A percentile compares a stretch with the other conserved stretches of the same genome.
Conservation (phyloP, 2,329 filamentous ascomycete species). For the Ceratocystis huliohia region DNA sequence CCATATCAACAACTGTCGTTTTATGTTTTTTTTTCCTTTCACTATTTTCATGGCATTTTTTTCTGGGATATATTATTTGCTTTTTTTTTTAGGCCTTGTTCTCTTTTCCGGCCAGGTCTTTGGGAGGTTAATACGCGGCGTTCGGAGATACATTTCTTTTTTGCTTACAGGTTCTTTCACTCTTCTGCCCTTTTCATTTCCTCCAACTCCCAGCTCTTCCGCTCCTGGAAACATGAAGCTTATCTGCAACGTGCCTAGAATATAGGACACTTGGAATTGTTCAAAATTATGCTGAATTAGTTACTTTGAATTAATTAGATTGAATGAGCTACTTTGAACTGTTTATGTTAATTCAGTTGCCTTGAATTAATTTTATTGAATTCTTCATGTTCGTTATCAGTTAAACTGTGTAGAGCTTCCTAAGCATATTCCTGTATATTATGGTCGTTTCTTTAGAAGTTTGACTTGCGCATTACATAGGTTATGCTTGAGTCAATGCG, state of each 20-base stretch:
- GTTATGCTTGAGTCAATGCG: no score
- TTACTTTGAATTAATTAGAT: background rate
- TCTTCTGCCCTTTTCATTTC: background rate
- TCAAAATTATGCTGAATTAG: background rate
- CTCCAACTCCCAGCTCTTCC: background rate
- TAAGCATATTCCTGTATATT: no score
- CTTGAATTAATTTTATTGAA: background rate
- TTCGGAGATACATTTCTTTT: conserved; percentile 3
- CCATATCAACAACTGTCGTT: background rate
- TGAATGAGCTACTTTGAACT: background rate
- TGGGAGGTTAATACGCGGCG: conserved; percentile 4
- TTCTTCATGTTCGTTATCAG: background rate
- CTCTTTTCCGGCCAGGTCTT: background rate
- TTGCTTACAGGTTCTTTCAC: background rate
- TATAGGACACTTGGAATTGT: background rate
- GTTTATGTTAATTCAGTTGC: background rate
- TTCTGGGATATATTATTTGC: conserved; percentile 6
- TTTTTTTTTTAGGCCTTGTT: background rate
- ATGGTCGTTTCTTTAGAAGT: no score
- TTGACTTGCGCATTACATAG: no score
- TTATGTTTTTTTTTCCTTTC: background rate
- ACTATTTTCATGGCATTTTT: conserved; percentile 2
- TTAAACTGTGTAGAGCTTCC: no score
- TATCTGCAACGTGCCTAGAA: background rate
- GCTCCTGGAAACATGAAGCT: background rate